These are phyloP conservation scores for Huntiella moniliformis DNA, from an alignment of 2,329 filamentous ascomycete genomes.

Conservation along the genomic window DNA sequence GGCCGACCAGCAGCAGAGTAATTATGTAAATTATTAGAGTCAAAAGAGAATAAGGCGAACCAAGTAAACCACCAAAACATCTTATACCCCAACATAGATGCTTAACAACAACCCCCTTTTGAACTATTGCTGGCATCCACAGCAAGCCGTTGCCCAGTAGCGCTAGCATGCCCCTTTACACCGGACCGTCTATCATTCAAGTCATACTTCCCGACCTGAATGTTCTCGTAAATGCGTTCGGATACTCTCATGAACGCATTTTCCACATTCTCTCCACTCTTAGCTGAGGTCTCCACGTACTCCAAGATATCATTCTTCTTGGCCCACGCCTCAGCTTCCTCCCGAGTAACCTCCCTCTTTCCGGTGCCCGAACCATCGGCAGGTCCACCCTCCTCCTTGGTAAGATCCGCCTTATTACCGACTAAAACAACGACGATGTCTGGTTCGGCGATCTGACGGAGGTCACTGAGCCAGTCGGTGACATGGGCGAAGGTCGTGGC, in stretches of 20 bases:
- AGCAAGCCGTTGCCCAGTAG: constrained; percentile 26
- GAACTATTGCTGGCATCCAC: constrained; percentile 21
- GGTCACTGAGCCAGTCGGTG: constrained; percentile 82
- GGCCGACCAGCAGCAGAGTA: too few species aligned
- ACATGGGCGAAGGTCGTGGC: constrained; percentile 72
- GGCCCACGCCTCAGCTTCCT: constrained; percentile 86
- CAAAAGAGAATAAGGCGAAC: neutral
- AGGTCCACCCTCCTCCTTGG: constrained; percentile 22
- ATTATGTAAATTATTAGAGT: neutral
- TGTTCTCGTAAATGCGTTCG: constrained; percentile 90
- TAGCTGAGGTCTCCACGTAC: constrained; percentile 92
- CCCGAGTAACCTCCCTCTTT: constrained; percentile 59
- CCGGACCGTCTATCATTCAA: constrained; percentile 82
- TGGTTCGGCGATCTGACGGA: constrained; percentile 86
- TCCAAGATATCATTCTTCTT: constrained; percentile 66
- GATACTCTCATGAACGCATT: constrained; percentile 83
- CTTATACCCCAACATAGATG: neutral
- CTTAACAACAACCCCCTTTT: constrained; percentile 29
- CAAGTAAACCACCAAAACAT: too few species aligned
- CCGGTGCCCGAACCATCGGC: constrained; percentile 13
- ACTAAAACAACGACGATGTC: constrained; percentile 89
- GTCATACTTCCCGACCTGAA: constrained; percentile 87
- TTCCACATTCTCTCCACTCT: constrained; percentile 88
- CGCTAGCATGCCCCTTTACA: constrained; percentile 54
- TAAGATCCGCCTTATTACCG: constrained; percentile 84